These are phyloP conservation scores for Plasmodium knowlesi DNA, from an alignment of 169 alveolate genomes.

Conservation along the genomic window DNA sequence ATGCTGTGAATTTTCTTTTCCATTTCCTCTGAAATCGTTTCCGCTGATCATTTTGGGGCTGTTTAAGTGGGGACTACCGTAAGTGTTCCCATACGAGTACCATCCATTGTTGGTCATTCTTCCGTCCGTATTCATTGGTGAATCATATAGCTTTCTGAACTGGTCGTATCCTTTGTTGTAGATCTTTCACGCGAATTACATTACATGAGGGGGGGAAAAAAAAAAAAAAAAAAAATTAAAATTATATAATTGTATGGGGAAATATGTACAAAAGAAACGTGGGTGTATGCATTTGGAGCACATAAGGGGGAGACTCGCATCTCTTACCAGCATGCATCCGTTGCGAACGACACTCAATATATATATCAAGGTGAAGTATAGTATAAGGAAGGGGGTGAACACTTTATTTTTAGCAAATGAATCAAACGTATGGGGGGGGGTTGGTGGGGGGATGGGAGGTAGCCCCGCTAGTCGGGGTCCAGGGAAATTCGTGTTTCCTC, in stretches of 20 bases:
- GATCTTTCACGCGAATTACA: not conserved
- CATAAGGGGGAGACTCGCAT: not conserved
- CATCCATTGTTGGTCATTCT: not conserved
- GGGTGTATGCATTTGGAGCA: not conserved
- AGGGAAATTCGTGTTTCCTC: not conserved
- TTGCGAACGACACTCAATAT: not conserved
- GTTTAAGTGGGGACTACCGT: not conserved
- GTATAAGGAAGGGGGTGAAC: not conserved
- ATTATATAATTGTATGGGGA: not conserved
- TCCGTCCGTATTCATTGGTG: not conserved
- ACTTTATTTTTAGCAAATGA: not conserved
- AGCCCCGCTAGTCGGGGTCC: not conserved
- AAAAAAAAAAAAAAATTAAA: too few species aligned
- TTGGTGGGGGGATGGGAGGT: not conserved
- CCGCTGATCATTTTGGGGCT: not conserved
- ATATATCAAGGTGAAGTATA: not conserved
- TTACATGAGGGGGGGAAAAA: not conserved
- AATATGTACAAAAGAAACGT: not conserved
- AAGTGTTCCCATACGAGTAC: not conserved
- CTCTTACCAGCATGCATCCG: not conserved
- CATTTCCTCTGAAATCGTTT: not conserved
- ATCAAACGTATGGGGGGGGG: not conserved
- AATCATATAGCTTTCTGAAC: not conserved
- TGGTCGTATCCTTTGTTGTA: not conserved
- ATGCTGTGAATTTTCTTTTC: not conserved